These are phyloP conservation scores for Amanita brunnescens DNA, from an alignment of 768 basidiomycete species.

Conservation along the genomic window DNA sequence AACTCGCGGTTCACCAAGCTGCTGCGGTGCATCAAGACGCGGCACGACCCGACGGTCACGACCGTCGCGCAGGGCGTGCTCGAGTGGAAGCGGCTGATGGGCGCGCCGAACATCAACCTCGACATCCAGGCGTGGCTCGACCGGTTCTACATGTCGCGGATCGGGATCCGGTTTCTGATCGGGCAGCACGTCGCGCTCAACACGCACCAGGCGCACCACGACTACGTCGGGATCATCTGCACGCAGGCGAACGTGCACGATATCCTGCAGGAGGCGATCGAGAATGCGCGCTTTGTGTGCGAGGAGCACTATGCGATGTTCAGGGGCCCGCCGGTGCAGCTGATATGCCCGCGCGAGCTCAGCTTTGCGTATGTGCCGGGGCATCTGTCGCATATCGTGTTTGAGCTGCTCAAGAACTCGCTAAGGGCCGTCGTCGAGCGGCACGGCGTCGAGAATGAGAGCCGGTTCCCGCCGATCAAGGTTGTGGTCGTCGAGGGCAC, in stretches of 20 bases:
- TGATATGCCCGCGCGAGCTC: constrained; percentile 84
- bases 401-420: constrained; percentile 97
- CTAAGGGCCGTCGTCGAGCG: constrained; percentile 93
- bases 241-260: constrained; percentile 93
- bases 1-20: constrained; percentile 85
- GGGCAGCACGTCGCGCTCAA: constrained; percentile 97
- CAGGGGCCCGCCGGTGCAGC: constrained; percentile 91
- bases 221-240: constrained; percentile 97
- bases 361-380: constrained; percentile 94
- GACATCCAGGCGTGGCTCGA: constrained; percentile 96
- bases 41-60: constrained; percentile 97
- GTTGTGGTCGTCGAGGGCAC: constrained; percentile 95
- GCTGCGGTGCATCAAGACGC: constrained; percentile 81
- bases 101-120: constrained; percentile 62
- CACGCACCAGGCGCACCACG: constrained; percentile 78
- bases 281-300: constrained; percentile 91
- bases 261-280: constrained; percentile 96
- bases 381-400: constrained; percentile 92
- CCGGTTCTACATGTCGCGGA: constrained; percentile 93
- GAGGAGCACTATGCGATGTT: constrained; percentile 97
- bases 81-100: constrained; percentile 84
- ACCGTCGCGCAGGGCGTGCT: constrained; percentile 94
- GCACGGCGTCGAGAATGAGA: constrained; percentile 74
- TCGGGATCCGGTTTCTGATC: constrained; percentile 93
- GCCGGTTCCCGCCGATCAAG: constrained; percentile 81